phyloP scores from a whole-genome alignment of 345 rosid genomes.

The Carallia pectinifolia region DNA sequence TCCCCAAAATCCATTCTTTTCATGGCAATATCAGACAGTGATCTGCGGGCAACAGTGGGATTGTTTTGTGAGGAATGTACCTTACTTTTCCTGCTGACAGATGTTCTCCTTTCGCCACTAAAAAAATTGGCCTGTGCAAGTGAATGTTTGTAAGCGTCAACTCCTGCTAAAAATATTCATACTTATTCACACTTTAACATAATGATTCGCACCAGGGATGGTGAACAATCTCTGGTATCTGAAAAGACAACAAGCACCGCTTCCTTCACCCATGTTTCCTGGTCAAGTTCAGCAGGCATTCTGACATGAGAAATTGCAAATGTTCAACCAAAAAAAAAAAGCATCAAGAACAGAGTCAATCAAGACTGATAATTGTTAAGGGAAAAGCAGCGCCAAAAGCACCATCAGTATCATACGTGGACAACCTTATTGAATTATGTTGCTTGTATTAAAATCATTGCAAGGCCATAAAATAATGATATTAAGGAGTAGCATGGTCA shows the following conservation, averaged over 20 bases:
- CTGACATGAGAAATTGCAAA: conserved; percentile 34
- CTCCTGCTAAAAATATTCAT: background rate
- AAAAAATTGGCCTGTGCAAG: conserved; percentile 64
- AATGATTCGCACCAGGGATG: conserved; percentile 65
- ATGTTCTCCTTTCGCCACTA: conserved; percentile 51
- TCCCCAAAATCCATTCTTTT: conserved; percentile 44
- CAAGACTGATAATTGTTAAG: background rate
- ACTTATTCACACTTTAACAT: conserved; percentile 3
- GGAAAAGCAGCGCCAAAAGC: conserved; percentile 4
- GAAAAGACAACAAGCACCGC: conserved; percentile 71
- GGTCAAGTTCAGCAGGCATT: conserved; percentile 41
- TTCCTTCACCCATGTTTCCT: conserved; percentile 91
- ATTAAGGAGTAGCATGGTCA: background rate
- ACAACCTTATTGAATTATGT: background rate
- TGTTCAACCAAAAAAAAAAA: conserved; percentile 18
- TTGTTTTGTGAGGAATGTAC: conserved; percentile 29
- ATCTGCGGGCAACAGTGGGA: conserved; percentile 41
- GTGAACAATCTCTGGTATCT: conserved; percentile 82
- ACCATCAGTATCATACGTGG: background rate
- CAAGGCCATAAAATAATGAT: background rate
- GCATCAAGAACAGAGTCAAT: background rate
- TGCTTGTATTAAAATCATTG: conserved; percentile 7
- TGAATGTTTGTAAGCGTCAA: conserved; percentile 17
- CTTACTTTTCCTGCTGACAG: conserved; percentile 46
- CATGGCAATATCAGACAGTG: conserved; percentile 46